Evolutionary conservation across 2,329 filamentous ascomycete species (phyloP).

Genomic region (Xylariaceae sp.): DNA sequence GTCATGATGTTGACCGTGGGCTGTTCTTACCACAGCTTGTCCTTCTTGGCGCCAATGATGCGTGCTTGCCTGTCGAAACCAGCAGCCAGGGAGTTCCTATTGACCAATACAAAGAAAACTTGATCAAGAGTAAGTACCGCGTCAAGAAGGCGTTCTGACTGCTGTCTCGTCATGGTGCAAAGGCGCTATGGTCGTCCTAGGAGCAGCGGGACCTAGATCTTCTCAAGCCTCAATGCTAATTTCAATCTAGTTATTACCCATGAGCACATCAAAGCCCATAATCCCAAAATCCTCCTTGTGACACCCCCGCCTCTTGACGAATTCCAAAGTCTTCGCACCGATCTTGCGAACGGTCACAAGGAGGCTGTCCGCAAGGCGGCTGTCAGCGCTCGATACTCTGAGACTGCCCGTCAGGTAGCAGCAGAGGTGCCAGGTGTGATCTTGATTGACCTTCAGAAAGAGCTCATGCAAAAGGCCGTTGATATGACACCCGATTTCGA

Average conservation of each 20-base stretch:
- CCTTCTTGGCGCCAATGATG: constrained; percentile 88
- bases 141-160: background rate
- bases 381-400: constrained; percentile 52
- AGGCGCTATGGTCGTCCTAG: background rate
- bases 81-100: constrained; percentile 72
- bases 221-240: constrained; percentile 61
- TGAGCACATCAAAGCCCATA: constrained; percentile 61
- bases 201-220: background rate
- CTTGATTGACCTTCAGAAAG: constrained; percentile 74
- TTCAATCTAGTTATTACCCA: constrained; percentile 61
- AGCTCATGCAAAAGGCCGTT: constrained; percentile 66
- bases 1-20: background rate
- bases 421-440: constrained; percentile 60
- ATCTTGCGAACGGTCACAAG: constrained; percentile 42
- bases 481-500: constrained; percentile 53
- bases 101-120: constrained; percentile 67
- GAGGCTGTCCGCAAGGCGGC: constrained; percentile 41
- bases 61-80: constrained; percentile 57
- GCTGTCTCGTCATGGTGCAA: background rate
- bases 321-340: constrained; percentile 52
- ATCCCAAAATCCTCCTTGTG: constrained; percentile 68
- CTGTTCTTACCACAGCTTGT: constrained; percentile 48
- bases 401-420: constrained; percentile 60
- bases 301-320: constrained; percentile 81
- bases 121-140: constrained; percentile 38